Conservation (phyloP, 2,329 filamentous ascomycete species). For the Sporothrix variecibatus region DNA sequence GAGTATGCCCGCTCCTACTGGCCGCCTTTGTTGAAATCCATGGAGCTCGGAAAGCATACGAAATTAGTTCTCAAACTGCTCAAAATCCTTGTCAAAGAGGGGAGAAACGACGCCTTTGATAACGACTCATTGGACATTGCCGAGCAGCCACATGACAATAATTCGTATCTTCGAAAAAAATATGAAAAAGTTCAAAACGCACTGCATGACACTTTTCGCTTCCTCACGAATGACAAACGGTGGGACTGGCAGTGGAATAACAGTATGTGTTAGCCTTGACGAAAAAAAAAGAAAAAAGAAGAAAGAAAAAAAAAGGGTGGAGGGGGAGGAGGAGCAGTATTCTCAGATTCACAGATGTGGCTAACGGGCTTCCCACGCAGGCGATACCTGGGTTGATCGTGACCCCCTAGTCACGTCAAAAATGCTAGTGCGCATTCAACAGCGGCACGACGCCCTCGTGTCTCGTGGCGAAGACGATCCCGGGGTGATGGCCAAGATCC, state of each 20-base stretch:
- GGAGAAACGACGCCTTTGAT: background rate
- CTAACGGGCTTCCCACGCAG: background rate
- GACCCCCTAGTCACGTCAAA: background rate
- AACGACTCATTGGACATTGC: background rate
- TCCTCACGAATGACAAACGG: background rate
- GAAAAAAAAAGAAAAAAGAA: background rate
- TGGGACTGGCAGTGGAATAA: background rate
- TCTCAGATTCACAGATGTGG: slow-evolving; percentile 1
- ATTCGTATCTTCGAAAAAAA: background rate
- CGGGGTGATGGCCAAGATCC: background rate
- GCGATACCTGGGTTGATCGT: slow-evolving; percentile 9
- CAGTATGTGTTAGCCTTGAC: background rate
- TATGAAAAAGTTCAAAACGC: background rate
- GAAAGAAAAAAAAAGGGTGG: background rate
- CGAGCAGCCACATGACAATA: background rate
- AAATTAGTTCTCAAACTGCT: background rate
- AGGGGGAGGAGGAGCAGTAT: slow-evolving; percentile 1
- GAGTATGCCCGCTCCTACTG: slow-evolving; percentile 2
- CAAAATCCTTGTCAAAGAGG: background rate
- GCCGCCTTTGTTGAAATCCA: background rate
- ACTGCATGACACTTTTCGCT: background rate
- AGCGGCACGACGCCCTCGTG: background rate
- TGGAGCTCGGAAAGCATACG: background rate
- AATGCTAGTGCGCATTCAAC: slow-evolving; percentile 1
- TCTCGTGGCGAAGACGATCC: background rate